Percentiles rank a stretch among this genome's conserved stretches.
These are phyloP conservation scores for Cajanus cajan DNA, from an alignment of 306 rosid genomes.

Conservation along the genomic window DNA sequence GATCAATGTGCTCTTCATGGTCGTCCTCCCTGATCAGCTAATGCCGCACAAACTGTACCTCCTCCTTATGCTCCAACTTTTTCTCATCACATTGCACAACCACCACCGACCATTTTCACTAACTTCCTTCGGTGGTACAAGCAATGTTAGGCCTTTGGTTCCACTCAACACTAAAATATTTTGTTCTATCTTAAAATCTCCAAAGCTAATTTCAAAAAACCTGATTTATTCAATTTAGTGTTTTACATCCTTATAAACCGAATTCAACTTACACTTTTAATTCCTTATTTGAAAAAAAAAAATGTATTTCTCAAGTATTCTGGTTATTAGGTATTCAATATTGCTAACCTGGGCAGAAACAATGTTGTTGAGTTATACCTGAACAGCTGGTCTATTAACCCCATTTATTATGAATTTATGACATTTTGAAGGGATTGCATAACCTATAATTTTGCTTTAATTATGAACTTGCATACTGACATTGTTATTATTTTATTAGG, in stretches of 20 bases:
- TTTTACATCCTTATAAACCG: neutral
- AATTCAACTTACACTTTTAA: neutral
- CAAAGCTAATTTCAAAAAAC: neutral
- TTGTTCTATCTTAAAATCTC: neutral
- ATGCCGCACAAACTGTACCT: too few species aligned
- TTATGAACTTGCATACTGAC: neutral
- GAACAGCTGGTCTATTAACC: neutral
- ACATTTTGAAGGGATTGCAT: neutral
- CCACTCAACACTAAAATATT: neutral
- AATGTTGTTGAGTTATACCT: neutral
- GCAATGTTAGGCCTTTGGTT: neutral
- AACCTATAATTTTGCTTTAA: neutral
- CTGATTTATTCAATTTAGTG: neutral
- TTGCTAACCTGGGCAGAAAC: neutral
- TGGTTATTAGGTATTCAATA: neutral
- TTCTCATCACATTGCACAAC: neutral
- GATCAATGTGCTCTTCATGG: neutral
- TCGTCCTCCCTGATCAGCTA: too few species aligned
- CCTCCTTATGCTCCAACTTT: too few species aligned
- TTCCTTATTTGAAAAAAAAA: neutral
- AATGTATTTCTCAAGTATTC: neutral
- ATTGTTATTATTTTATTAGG: neutral
- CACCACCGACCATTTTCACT: neutral
- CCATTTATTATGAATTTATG: neutral
- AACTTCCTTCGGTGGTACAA: neutral